Conservation (phyloP, 176 grass and related monocot species). For the Bothriochloa decipiens region DNA sequence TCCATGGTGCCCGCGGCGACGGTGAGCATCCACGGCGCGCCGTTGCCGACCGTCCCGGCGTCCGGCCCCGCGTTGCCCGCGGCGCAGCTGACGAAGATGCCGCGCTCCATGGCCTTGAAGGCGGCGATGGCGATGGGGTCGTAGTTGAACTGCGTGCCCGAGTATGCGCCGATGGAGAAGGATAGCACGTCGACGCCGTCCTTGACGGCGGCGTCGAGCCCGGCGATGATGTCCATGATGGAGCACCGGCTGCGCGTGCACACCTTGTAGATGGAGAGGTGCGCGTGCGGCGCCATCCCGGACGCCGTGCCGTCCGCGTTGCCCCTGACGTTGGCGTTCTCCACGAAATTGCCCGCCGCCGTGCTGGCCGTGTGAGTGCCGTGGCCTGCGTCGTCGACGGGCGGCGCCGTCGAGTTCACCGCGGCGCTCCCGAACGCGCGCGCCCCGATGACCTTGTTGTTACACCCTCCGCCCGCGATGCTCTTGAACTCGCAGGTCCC, state of each 20-base stretch:
- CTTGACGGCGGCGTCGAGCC: conserved; percentile 67
- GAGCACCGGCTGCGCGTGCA: conserved; percentile 69
- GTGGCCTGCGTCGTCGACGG: conserved; percentile 69
- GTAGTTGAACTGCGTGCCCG: conserved; percentile 73
- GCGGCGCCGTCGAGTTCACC: conserved; percentile 60
- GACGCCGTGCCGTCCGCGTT: conserved; percentile 81
- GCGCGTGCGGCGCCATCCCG: conserved; percentile 89
- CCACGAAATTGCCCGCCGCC: conserved; percentile 80
- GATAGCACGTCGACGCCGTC: conserved; percentile 82
- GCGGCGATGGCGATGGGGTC: conserved; percentile 69
- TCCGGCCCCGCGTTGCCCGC: conserved; percentile 67
- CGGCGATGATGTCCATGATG: conserved; percentile 79
- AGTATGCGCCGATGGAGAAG: conserved; percentile 74
- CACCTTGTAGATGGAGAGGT: conserved; percentile 82
- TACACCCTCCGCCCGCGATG: conserved; percentile 51
- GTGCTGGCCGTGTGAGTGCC: conserved; percentile 89
- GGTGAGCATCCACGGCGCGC: conserved; percentile 88
- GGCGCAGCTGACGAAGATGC: conserved; percentile 78
- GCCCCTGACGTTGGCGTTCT: conserved; percentile 69
- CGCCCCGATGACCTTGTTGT: conserved; percentile 83
- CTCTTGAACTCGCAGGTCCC: conserved; percentile 73
- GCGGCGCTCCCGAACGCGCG: conserved; percentile 67
- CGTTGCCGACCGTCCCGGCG: conserved; percentile 57
- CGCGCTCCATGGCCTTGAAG: conserved; percentile 77
- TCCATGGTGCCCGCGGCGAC: conserved; percentile 81